Evolutionary conservation across 163 green algal genomes (phyloP).

Genomic region (Prototheca cutis): DNA sequence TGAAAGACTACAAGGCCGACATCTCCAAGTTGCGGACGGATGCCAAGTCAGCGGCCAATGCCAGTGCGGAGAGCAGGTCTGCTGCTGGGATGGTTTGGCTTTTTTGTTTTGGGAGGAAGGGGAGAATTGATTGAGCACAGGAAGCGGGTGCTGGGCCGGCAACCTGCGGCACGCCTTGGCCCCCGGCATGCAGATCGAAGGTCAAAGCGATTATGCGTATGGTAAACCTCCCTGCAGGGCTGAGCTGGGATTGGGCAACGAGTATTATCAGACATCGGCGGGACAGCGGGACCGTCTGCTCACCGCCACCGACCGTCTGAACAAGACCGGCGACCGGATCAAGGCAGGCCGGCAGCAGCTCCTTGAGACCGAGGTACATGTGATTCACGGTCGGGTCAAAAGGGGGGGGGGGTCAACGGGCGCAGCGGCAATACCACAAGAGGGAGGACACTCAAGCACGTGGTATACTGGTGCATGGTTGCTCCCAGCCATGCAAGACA

Average conservation of each 20-base stretch:
- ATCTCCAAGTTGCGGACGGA: conserved; percentile 38
- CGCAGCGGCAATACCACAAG: not conserved
- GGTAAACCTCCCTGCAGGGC: too few relatives aligned
- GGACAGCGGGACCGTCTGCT: conserved; percentile 80
- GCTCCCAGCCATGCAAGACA: not conserved
- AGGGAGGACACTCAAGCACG: not conserved
- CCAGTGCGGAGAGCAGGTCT: not conserved
- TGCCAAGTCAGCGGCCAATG: conserved; percentile 1
- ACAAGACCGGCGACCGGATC: conserved; percentile 73
- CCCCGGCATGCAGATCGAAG: too few relatives aligned
- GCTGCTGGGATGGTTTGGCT: too few relatives aligned
- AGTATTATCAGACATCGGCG: conserved; percentile 59
- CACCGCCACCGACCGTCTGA: conserved; percentile 63
- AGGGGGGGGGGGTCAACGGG: not conserved
- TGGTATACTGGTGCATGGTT: not conserved
- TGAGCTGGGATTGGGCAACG: conserved; percentile 61
- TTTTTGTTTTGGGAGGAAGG: too few relatives aligned
- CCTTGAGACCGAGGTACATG: conserved; percentile 79
- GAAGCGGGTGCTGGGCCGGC: too few relatives aligned
- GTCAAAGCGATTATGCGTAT: too few relatives aligned
- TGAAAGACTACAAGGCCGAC: conserved; percentile 76
- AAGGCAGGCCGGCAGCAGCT: conserved; percentile 73
- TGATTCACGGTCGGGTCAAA: not conserved
- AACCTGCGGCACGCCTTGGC: too few relatives aligned
- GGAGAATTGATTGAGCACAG: too few relatives aligned